Evolutionary conservation across 371 early-diverging fungal genomes (phyloP).

Genomic region (Saksenaea oblongispora): DNA sequence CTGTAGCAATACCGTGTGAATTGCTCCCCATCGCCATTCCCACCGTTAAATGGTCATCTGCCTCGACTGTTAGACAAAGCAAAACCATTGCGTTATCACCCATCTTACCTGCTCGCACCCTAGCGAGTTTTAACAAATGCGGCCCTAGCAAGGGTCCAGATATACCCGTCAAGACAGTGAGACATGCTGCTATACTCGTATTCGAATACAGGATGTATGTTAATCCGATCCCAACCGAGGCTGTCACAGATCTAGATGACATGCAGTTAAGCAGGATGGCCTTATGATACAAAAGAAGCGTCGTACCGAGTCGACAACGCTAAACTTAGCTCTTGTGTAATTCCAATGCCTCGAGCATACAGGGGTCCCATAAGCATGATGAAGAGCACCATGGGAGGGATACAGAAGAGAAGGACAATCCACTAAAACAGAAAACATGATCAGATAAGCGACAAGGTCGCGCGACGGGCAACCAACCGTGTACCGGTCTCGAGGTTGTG

Average conservation of each 20-base stretch:
- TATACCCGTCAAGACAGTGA: constrained; percentile 32
- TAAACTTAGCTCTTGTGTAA: constrained; percentile 21
- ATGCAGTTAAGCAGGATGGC: background rate
- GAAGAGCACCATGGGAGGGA: constrained; percentile 21
- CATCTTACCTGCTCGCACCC: constrained; percentile 26
- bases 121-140: constrained; percentile 19
- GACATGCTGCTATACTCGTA: constrained; percentile 26
- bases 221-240: constrained; percentile 41
- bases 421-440: constrained; percentile 11
- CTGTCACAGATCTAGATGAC: constrained; percentile 27
- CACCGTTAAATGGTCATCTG: constrained; percentile 37
- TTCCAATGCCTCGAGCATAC: constrained; percentile 30
- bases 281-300: background rate
- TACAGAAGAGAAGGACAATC: constrained; percentile 16
- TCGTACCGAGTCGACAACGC: constrained; percentile 21
- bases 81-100: background rate
- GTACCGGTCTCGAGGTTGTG: constrained; percentile 10
- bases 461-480: constrained; percentile 18
- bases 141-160: constrained; percentile 28
- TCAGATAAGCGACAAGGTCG: background rate
- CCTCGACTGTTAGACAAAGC: background rate
- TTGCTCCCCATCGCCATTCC: constrained; percentile 36
- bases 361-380: constrained; percentile 36
- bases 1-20: constrained; percentile 37
- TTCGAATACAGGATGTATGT: constrained; percentile 26